Conservation (phyloP, 345 rosid species). For the Leavenworthia alabamica region DNA sequence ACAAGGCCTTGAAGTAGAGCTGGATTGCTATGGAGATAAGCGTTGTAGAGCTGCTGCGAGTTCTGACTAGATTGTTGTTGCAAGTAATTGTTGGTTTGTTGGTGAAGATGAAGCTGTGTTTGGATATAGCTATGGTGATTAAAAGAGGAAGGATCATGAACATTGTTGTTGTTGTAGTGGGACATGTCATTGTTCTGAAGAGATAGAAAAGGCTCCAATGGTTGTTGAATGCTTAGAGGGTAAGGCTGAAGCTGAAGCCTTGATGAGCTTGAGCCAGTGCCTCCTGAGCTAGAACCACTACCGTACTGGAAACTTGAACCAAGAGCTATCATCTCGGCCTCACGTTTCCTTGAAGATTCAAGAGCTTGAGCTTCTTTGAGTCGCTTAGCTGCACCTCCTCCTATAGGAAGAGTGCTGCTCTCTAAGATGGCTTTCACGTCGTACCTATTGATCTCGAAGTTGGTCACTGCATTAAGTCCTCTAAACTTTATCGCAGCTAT, state of each 20-base stretch:
- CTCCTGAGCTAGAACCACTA: slow-evolving; percentile 36
- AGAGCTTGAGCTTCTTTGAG: slow-evolving; percentile 95
- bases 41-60: slow-evolving; percentile 55
- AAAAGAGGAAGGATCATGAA: slow-evolving; percentile 53
- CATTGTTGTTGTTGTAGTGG: slow-evolving; percentile 36
- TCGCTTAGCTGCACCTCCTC: slow-evolving; percentile 94
- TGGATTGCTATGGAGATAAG: slow-evolving; percentile 62
- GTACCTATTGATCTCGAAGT: slow-evolving; percentile 94
- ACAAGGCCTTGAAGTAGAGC: slow-evolving; percentile 59
- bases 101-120: slow-evolving; percentile 74
- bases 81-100: slow-evolving; percentile 40
- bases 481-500: slow-evolving; percentile 95
- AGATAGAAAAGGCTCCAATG: slow-evolving; percentile 58
- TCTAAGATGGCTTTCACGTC: slow-evolving; percentile 94
- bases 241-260: slow-evolving; percentile 55
- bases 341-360: slow-evolving; percentile 76
- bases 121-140: slow-evolving; percentile 53
- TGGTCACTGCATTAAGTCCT: slow-evolving; percentile 89
- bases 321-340: slow-evolving; percentile 75
- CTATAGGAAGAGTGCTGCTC: slow-evolving; percentile 86
- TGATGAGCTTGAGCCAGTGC: slow-evolving; percentile 43
- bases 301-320: slow-evolving; percentile 58
- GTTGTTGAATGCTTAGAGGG: slow-evolving; percentile 57
- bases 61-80: slow-evolving; percentile 47
- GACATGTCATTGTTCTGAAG: slow-evolving; percentile 71